phyloP scores from a whole-genome alignment of 345 rosid species.

The Isatis tinctoria region DNA sequence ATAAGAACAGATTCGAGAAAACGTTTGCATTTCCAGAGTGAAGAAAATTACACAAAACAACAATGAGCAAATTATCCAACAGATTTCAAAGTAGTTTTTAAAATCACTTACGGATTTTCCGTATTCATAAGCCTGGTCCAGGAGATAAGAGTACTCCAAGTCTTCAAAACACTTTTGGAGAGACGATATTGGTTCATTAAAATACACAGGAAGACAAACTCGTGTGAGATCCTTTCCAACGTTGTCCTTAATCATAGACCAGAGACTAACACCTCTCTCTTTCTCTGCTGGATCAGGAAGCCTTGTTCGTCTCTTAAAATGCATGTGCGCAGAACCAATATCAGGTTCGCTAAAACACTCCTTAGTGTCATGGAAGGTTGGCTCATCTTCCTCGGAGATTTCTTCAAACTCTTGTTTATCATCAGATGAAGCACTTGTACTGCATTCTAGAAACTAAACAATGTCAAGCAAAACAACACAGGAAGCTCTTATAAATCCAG shows the following conservation, averaged over 20 bases:
- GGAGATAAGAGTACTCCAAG: conserved; percentile 84
- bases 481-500: neutral
- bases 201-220: conserved; percentile 98
- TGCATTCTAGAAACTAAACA: conserved; percentile 67
- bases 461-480: conserved; percentile 29
- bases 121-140: conserved; percentile 73
- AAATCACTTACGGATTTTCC: conserved; percentile 72
- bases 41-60: neutral
- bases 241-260: conserved; percentile 99
- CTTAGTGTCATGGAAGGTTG: conserved; percentile 65
- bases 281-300: conserved; percentile 95
- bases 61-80: neutral
- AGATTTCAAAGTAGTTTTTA: conserved; percentile 19
- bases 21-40: neutral
- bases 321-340: conserved; percentile 37
- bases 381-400: conserved; percentile 72
- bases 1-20: neutral
- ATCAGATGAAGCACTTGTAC: conserved; percentile 95
- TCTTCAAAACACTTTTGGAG: conserved; percentile 99
- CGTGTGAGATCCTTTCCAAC: conserved; percentile 97
- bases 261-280: conserved; percentile 95
- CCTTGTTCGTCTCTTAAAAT: conserved; percentile 64
- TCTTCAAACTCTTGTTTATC: conserved; percentile 86
- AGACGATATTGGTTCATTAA: conserved; percentile 95
- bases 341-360: conserved; percentile 59